These are phyloP conservation scores for Curvularia lunata DNA, from an alignment of 2,329 filamentous ascomycete genomes.

Conservation along the genomic window DNA sequence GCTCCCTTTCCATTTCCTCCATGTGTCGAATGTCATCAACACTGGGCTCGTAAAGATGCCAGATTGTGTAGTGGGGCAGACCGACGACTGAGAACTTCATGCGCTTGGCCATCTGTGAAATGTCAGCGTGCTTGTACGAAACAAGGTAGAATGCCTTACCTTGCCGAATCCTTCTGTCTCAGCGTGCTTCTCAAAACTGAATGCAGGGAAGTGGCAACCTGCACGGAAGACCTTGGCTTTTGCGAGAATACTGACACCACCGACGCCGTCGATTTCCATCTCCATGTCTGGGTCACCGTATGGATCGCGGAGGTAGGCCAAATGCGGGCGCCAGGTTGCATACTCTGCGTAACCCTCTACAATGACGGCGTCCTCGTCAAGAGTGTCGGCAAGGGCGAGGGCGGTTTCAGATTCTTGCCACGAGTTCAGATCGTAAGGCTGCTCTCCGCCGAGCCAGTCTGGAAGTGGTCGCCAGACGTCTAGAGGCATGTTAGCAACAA, in stretches of 20 bases:
- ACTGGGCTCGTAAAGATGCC: slow-evolving; percentile 99
- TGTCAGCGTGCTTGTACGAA: slow-evolving; percentile 31
- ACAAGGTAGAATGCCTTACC: slow-evolving; percentile 58
- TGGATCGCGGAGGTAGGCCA: slow-evolving; percentile 94
- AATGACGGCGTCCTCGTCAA: slow-evolving; percentile 98
- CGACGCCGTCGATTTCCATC: slow-evolving; percentile 98
- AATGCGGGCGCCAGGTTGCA: slow-evolving; percentile 95
- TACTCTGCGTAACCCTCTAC: slow-evolving; percentile 99
- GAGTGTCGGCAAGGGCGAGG: slow-evolving; percentile 86
- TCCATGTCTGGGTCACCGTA: slow-evolving; percentile 99
- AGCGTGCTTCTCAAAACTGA: slow-evolving; percentile 97
- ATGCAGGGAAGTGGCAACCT: slow-evolving; percentile 96
- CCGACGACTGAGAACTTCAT: slow-evolving; percentile 97
- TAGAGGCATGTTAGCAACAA: slow-evolving; percentile 30
- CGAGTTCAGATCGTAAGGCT: slow-evolving; percentile 97
- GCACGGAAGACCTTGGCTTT: slow-evolving; percentile 95
- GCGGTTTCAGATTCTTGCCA: slow-evolving; percentile 99
- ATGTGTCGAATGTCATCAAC: slow-evolving; percentile 97
- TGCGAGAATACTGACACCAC: slow-evolving; percentile 94
- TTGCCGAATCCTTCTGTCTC: slow-evolving; percentile 99
- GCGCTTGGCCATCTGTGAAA: slow-evolving; percentile 84
- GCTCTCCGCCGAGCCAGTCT: slow-evolving; percentile 97
- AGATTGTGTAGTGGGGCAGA: slow-evolving; percentile 96
- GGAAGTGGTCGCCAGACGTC: slow-evolving; percentile 97
- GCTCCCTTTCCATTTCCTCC: slow-evolving; percentile 97